Evolutionary conservation across 768 basidiomycete species (phyloP), one percentile per base, ranked within the genome.

Genomic region (Boletus tomentosulus): DNA sequence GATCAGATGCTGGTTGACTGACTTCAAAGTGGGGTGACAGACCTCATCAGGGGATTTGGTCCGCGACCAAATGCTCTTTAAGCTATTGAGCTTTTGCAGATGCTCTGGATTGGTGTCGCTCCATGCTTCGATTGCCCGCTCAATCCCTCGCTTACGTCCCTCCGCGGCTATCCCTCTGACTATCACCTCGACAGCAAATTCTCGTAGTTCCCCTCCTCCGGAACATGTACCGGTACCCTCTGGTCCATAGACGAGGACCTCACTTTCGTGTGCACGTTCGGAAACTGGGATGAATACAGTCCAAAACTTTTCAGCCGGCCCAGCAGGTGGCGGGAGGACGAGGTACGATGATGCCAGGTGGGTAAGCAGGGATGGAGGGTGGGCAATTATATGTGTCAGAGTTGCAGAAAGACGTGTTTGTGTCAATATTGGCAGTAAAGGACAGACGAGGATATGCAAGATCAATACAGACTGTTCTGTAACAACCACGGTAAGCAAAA

Each of bases 271-370:
- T 4, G 60, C 66, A 25, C 86, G 78, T 65, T 82, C 84, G 51
- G 84, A 81, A 53, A 89, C 66, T 0, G 89, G 86, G 8, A 83
- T 67, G 62, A 95, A 89, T 11, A 92, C 76, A 35, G 75, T 74
- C 89, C 88, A 94, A 71, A 94, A 95, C 62, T 89, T 89, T 34
- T 78, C 73, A n/a, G 76, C 72, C 0, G 79, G 61, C 9, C 82
- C 80, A 38, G 75, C 71, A 8, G 87, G 82, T 1, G 89, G 87
- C 0, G 92, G 90, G 1, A 78, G 80, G 2, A 83, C 80, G 44
- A 90, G 76, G 65, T 90, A 93, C 8, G 83, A 82, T 27, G 74
- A 76, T 2, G 88, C 78, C 46, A 98, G 71, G 62, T 91, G 81
- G 7, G 63, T 65, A 34, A 98, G 71, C 49, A 97, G 78, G 1